These are phyloP conservation scores for Elsinoe ampelina DNA, from an alignment of 2,329 filamentous ascomycete species.

Conservation along the genomic window DNA sequence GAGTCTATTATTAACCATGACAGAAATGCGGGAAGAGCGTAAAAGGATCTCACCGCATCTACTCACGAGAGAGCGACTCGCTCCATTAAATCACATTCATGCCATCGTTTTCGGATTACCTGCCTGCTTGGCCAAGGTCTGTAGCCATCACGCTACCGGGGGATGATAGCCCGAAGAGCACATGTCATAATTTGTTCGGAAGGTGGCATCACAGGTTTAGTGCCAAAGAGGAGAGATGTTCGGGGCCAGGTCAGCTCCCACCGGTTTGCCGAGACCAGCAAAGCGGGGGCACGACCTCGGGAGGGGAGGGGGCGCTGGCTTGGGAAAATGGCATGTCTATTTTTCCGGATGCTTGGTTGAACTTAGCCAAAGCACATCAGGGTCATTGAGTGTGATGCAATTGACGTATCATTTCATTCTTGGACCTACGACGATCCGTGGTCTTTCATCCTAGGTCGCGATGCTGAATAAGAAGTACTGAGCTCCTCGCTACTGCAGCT, in stretches of 20 bases:
- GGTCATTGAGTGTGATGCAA: not conserved
- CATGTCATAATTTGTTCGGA: conserved; percentile 4
- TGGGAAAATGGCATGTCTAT: not conserved
- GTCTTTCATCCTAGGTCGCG: not conserved
- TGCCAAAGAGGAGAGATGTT: conserved; percentile 6
- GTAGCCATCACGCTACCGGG: not conserved
- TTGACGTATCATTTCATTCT: not conserved
- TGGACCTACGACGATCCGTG: no score
- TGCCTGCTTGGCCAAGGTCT: not conserved
- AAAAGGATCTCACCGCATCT: not conserved
- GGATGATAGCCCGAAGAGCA: not conserved
- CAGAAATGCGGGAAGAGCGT: not conserved
- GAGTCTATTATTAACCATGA: not conserved
- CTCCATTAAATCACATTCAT: not conserved
- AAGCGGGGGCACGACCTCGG: not conserved
- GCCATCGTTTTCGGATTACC: not conserved
- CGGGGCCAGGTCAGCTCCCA: not conserved
- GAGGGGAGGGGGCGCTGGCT: no score
- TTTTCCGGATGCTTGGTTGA: conserved; percentile 8
- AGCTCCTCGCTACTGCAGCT: not conserved
- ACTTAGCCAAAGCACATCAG: not conserved
- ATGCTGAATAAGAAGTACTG: not conserved
- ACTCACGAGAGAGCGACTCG: no score
- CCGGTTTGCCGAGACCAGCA: not conserved
- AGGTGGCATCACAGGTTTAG: not conserved